Conservation (phyloP, 2,329 filamentous ascomycete genomes). For the Neobulgaria alba region DNA sequence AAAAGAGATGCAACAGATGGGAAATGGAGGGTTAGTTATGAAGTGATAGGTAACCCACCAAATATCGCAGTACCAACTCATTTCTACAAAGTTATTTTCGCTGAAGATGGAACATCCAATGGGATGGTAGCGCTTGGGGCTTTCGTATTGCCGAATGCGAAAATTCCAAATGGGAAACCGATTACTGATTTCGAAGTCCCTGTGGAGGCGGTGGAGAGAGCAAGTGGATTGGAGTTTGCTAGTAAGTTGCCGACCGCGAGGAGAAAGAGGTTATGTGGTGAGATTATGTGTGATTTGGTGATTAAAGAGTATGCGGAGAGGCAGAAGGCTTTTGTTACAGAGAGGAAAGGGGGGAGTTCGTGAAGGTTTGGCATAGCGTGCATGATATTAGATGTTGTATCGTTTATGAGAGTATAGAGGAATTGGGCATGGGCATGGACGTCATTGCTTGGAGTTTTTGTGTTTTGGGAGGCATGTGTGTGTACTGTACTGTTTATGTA, state of each 20-base stretch:
- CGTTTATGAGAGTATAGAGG: no score
- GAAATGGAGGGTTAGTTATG: slow-evolving; percentile 93
- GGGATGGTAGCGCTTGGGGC: slow-evolving; percentile 83
- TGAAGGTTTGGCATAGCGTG: no score
- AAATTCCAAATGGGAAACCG: slow-evolving; percentile 79
- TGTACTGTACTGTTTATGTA: no score
- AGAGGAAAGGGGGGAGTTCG: no score
- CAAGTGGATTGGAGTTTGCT: slow-evolving; percentile 87
- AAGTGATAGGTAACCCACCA: slow-evolving; percentile 88
- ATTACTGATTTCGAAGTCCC: slow-evolving; percentile 92
- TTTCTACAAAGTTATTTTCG: slow-evolving; percentile 98
- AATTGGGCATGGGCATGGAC: no score
- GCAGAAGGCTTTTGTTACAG: slow-evolving; percentile 48
- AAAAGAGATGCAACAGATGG: slow-evolving; percentile 72
- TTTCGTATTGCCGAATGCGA: slow-evolving; percentile 89
- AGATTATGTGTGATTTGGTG: slow-evolving; percentile 74
- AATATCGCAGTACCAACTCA: slow-evolving; percentile 95
- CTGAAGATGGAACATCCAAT: slow-evolving; percentile 64
- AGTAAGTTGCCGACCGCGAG: slow-evolving; percentile 65
- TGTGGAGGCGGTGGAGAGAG: slow-evolving; percentile 83
- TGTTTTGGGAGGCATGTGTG: no score
- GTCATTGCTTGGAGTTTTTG: no score
- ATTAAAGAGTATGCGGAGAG: slow-evolving; percentile 68
- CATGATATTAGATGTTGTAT: no score
- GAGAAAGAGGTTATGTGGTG: slow-evolving; percentile 73